A percentile compares a stretch with the other conserved stretches of the same genome.
Conservation (phyloP, 1,284 basidiomycete species). For the Ganoderma resinaceum region DNA sequence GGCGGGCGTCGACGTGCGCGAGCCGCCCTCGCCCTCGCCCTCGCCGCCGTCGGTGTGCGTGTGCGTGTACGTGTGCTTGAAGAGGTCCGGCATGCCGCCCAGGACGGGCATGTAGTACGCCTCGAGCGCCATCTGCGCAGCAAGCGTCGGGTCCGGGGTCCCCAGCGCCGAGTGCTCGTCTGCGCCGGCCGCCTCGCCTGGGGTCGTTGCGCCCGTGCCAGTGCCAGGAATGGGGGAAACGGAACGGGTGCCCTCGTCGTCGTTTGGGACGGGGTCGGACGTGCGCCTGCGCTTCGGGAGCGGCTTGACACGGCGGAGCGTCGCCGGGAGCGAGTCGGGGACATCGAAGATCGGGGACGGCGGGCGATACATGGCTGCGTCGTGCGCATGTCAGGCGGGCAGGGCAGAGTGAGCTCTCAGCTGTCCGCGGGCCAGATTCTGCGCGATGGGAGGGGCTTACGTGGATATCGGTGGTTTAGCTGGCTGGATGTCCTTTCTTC, state of each 20-base stretch:
- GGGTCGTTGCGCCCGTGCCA: not conserved
- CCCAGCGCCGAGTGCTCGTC: not conserved
- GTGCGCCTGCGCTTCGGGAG: slow-evolving; percentile 77
- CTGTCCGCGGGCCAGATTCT: slow-evolving; percentile 6
- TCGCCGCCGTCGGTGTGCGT: slow-evolving; percentile 20
- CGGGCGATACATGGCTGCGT: slow-evolving; percentile 49
- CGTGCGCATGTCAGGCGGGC: not conserved
- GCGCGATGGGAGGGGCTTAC: slow-evolving; percentile 11
- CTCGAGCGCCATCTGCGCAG: slow-evolving; percentile 62
- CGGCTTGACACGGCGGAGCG: slow-evolving; percentile 71
- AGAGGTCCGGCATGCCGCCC: slow-evolving; percentile 52
- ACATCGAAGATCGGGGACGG: slow-evolving; percentile 66
- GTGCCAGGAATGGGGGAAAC: slow-evolving; percentile 17
- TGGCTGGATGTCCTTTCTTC: not conserved
- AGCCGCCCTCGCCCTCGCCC: slow-evolving; percentile 11
- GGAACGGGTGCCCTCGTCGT: slow-evolving; percentile 22
- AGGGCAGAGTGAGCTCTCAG: slow-evolving; percentile 1
- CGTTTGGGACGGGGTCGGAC: slow-evolving; percentile 37
- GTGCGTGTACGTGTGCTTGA: slow-evolving; percentile 33
- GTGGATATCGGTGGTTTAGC: slow-evolving; percentile 6
- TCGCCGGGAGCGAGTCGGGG: slow-evolving; percentile 56
- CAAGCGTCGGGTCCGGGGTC: slow-evolving; percentile 29
- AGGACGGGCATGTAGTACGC: slow-evolving; percentile 68
- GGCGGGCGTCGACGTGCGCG: slow-evolving; percentile 29
- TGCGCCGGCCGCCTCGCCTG: not conserved